Percentiles rank a stretch among this genome's conserved stretches.
Evolutionary conservation across 192 early-diverging fungal genomes (phyloP).

Genomic region (Linnemannia hyalina): DNA sequence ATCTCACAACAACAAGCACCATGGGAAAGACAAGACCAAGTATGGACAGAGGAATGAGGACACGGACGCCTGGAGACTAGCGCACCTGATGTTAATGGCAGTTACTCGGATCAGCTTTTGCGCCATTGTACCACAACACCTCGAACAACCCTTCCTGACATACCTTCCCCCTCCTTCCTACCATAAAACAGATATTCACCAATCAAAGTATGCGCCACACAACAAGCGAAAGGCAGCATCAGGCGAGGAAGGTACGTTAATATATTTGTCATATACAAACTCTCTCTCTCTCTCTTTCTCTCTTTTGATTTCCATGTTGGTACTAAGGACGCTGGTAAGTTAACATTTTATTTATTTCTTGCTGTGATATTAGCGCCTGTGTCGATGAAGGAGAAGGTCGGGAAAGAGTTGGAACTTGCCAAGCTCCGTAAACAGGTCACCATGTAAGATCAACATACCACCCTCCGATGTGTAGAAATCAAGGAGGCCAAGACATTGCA

Average conservation of each 20-base stretch:
- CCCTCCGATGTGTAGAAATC: neutral
- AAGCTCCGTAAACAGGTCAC: slow-evolving; percentile 51
- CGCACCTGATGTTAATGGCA: neutral
- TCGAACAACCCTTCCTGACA: neutral
- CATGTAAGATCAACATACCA: slow-evolving; percentile 19
- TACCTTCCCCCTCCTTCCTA: neutral
- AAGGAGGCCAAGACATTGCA: neutral
- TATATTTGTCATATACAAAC: neutral
- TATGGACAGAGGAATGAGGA: slow-evolving; percentile 1
- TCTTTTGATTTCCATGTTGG: neutral
- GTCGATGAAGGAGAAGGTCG: slow-evolving; percentile 56
- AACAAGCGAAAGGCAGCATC: slow-evolving; percentile 42
- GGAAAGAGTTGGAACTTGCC: slow-evolving; percentile 36
- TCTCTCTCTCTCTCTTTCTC: neutral
- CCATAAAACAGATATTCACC: slow-evolving; percentile 36
- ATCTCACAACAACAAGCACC: neutral
- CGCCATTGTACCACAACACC: neutral
- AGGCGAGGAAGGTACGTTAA: slow-evolving; percentile 31
- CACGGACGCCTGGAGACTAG: neutral
- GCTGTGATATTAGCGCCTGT: slow-evolving; percentile 12
- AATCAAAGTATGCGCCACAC: slow-evolving; percentile 49
- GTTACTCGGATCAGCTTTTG: neutral
- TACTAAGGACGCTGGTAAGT: neutral
- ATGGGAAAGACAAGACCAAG: slow-evolving; percentile 53
- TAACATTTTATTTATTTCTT: neutral